Base-by-base conservation (phyloP, 2,329 filamentous ascomycete species). In the Talaromyces sp. region DNA sequence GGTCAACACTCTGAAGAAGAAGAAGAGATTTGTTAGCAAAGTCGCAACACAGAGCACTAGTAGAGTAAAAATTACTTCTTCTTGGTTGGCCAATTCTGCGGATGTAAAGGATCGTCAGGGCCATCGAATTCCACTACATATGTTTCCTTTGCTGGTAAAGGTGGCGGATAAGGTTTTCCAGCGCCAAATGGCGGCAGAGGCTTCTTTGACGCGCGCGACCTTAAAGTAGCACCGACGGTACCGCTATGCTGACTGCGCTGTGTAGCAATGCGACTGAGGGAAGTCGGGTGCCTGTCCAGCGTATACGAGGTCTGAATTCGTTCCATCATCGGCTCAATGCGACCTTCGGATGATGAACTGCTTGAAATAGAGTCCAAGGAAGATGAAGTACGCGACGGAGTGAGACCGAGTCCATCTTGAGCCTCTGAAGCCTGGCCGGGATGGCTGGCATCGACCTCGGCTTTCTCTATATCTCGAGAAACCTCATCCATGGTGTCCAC, bases 21-120 rank as follows among this genome's bases (percentile, higher is more conserved):
- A 28, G 21, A n/a, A 56, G 28, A 60, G 64, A 2, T 53, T 41
- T 19, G 17, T 41, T 45, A 54, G 37, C 4, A 35, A 54, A 46
- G 41, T 60, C 11, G 50, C 60, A 58, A 50, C 4, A 28, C 21
- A 21, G 21, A 17, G 45, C 51, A 48, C 8, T n/a, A 15, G 39
- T 5, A 33, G 10, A 10, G 31, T 13, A 2, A 78, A 81, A 67
- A n/a, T n/a, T 72, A 84, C 84, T 96, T 96, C 78, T 89, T 92
- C 69, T 77, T 83, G 56, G 89, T 68, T 0, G 88, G 81, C 91
- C 91, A 96, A 70, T 96, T 96, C 75, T 93, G 89, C 1, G 90
- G 88, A 72, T 96, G 91, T 60, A 92, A 69, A 2, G 91, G 91
- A 67, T 96, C 91, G 63, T 91, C 81, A 1, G 85, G 87, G 0